phyloP scores from a whole-genome alignment of 148 eudicot genomes.

The Rhododendron mucronatum region DNA sequence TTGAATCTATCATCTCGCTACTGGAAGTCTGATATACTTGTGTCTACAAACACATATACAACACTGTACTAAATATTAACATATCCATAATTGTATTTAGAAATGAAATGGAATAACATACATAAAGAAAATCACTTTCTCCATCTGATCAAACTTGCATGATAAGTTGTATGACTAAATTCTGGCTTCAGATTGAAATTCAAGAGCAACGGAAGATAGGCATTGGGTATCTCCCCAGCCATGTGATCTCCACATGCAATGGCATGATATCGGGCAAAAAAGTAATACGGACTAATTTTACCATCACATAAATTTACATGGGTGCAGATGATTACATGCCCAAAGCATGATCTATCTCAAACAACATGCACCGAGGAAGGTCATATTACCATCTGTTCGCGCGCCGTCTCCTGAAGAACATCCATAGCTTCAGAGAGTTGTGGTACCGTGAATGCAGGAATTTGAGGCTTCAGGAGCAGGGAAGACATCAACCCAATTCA shows the following conservation, averaged over 20 bases:
- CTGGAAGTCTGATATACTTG: neutral
- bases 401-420: constrained; percentile 58
- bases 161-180: neutral
- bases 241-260: too few relatives aligned
- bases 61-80: neutral
- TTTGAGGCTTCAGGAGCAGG: constrained; percentile 64
- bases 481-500: constrained; percentile 49
- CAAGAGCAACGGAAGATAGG: neutral
- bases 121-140: neutral
- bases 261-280: neutral
- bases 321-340: neutral
- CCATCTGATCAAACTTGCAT: neutral
- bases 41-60: neutral
- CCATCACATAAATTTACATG: neutral
- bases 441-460: constrained; percentile 70
- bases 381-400: constrained; percentile 38
- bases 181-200: neutral
- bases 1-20: neutral
- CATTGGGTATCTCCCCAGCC: neutral
- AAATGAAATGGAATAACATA: neutral
- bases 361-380: neutral
- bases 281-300: neutral
- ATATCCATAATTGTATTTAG: neutral
- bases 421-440: constrained; percentile 80
- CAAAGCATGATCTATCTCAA: neutral